phyloP scores from a whole-genome alignment of 176 grass and related monocot species.

The Cenchrus fungigraminus region DNA sequence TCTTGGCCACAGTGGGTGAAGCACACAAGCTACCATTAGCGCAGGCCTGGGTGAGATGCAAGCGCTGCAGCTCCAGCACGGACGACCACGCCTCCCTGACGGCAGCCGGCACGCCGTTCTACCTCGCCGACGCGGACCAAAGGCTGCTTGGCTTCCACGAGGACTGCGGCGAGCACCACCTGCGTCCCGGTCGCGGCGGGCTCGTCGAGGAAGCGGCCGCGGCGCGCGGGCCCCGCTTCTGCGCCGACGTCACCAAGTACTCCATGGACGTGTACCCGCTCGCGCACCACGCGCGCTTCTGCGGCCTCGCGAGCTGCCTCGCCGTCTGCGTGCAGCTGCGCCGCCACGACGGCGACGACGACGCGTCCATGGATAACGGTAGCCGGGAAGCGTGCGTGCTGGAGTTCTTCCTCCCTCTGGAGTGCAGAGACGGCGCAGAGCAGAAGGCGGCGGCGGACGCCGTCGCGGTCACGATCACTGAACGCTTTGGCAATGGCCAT shows the following conservation, averaged over 20 bases:
- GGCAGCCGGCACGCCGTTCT: constrained; percentile 56
- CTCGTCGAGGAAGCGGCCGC: constrained; percentile 54
- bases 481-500: constrained; percentile 28
- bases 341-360: background rate
- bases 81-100: constrained; percentile 57
- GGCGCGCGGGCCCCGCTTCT: constrained; percentile 48
- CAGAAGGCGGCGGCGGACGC: constrained; percentile 50
- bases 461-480: constrained; percentile 40
- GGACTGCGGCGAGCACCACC: constrained; percentile 86
- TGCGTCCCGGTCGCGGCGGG: constrained; percentile 54
- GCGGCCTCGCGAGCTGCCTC: constrained; percentile 63
- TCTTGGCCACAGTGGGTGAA: constrained; percentile 57
- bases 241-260: constrained; percentile 61
- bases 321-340: constrained; percentile 44
- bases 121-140: constrained; percentile 39
- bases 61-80: constrained; percentile 39
- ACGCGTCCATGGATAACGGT: background rate
- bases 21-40: constrained; percentile 69
- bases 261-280: constrained; percentile 82
- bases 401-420: constrained; percentile 82
- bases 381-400: constrained; percentile 52
- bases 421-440: constrained; percentile 47
- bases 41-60: constrained; percentile 78
- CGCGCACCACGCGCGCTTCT: constrained; percentile 79
- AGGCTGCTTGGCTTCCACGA: constrained; percentile 57